Evolutionary conservation across 805 yeast genomes (phyloP).

Genomic region (Jamesozyma rosinii): DNA sequence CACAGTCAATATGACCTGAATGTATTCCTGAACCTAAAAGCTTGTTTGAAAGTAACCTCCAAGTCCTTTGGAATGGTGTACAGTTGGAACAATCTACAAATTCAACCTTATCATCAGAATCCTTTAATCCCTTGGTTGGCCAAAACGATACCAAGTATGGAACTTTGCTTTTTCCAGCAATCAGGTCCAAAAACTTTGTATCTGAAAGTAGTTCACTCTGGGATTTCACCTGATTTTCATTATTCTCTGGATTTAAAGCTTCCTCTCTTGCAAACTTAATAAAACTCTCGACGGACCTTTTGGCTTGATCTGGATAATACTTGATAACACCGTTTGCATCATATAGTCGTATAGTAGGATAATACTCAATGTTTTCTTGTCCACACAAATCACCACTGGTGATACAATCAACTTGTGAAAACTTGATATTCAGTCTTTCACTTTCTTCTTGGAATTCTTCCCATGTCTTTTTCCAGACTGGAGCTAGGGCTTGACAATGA

Average conservation of each 20-base stretch:
- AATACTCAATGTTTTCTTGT: constrained; percentile 51
- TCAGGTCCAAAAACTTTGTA: constrained; percentile 37
- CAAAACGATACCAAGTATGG: constrained; percentile 59
- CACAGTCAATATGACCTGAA: constrained; percentile 55
- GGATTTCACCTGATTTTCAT: constrained; percentile 34
- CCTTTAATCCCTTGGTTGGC: constrained; percentile 42
- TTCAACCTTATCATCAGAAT: constrained; percentile 27
- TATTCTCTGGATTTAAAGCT: constrained; percentile 37
- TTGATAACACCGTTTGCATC: constrained; percentile 42
- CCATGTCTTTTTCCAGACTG: constrained; percentile 71
- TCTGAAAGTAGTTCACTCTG: constrained; percentile 34
- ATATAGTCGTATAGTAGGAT: constrained; percentile 66
- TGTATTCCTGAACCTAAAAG: constrained; percentile 31
- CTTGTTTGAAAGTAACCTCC: constrained; percentile 50
- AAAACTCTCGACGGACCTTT: constrained; percentile 42
- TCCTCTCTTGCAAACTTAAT: constrained; percentile 47
- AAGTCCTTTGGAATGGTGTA: constrained; percentile 41
- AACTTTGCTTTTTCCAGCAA: constrained; percentile 41
- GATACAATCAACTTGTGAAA: constrained; percentile 79
- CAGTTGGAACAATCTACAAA: constrained; percentile 43
- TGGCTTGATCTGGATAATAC: constrained; percentile 41
- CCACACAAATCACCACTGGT: constrained; percentile 79
- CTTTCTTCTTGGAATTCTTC: constrained; percentile 39
- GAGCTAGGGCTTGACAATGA: constrained; percentile 74
- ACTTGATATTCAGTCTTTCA: constrained; percentile 35